Conservation (phyloP, 2,329 filamentous ascomycete species). For the Aspergillus glaucus region DNA sequence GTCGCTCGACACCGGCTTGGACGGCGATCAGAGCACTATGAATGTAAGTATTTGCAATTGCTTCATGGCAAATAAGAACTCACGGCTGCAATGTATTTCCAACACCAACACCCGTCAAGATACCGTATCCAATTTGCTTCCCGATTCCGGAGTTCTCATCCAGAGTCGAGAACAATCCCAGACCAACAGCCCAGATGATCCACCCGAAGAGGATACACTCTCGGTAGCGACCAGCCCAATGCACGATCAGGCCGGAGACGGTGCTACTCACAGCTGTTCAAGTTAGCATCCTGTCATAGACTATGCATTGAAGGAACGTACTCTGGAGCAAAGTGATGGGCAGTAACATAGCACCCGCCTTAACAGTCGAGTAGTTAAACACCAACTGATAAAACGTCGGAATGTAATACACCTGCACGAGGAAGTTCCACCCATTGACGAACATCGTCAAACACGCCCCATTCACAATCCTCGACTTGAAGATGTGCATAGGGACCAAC, state of each 20-base stretch:
- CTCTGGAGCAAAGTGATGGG: constrained; percentile 46
- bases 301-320: constrained; percentile 6
- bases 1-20: constrained; percentile 34
- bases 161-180: constrained; percentile 49
- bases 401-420: constrained; percentile 57
- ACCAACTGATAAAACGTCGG: constrained; percentile 58
- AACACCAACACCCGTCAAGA: constrained; percentile 48
- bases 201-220: constrained; percentile 52
- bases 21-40: constrained; percentile 30
- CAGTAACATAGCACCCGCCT: constrained; percentile 47
- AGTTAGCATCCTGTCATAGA: not conserved
- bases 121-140: constrained; percentile 50
- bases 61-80: not conserved
- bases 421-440: constrained; percentile 55
- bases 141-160: constrained; percentile 43
- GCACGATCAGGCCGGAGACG: constrained; percentile 47
- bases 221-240: constrained; percentile 48
- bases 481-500: constrained; percentile 43
- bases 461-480: constrained; percentile 49
- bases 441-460: constrained; percentile 53
- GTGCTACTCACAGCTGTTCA: constrained; percentile 38
- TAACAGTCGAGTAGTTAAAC: constrained; percentile 37
- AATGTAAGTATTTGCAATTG: not conserved
- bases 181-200: constrained; percentile 47
- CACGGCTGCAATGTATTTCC: constrained; percentile 48